Evolutionary conservation across 192 early-diverging fungal species (phyloP).

Genomic region (Gigaspora rosea): DNA sequence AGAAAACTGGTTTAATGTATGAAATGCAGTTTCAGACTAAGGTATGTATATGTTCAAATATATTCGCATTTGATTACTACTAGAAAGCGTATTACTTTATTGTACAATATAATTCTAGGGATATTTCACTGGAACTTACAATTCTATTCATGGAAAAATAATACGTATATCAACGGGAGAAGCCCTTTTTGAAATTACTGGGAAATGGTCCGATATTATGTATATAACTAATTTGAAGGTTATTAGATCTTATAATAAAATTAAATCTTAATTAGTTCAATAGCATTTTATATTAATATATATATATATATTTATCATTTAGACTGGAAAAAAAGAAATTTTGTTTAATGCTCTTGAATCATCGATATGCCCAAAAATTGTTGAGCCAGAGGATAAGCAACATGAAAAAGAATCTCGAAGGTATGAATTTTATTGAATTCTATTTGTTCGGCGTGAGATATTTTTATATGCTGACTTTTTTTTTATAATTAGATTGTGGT

Average conservation of each 20-base stretch:
- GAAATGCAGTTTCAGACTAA: constrained; percentile 91
- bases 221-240: constrained; percentile 53
- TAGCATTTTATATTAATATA: neutral
- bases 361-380: constrained; percentile 69
- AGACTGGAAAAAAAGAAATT: constrained; percentile 52
- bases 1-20: constrained; percentile 73
- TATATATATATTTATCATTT: neutral
- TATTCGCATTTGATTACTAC: no score
- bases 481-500: constrained; percentile 58
- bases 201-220: constrained; percentile 84
- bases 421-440: constrained; percentile 29
- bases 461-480: no score
- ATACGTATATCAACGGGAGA: constrained; percentile 74
- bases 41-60: constrained; percentile 44
- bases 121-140: constrained; percentile 73
- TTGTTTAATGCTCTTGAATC: constrained; percentile 75
- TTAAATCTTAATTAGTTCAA: neutral
- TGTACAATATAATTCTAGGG: constrained; percentile 49
- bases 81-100: no score
- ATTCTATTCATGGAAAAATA: constrained; percentile 82
- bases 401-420: constrained; percentile 82
- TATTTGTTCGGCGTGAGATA: no score
- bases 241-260: neutral
- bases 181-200: constrained; percentile 77
- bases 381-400: constrained; percentile 68